Base-by-base conservation (phyloP, 2,329 filamentous ascomycete genomes). In the Zarea fungicola region DNA sequence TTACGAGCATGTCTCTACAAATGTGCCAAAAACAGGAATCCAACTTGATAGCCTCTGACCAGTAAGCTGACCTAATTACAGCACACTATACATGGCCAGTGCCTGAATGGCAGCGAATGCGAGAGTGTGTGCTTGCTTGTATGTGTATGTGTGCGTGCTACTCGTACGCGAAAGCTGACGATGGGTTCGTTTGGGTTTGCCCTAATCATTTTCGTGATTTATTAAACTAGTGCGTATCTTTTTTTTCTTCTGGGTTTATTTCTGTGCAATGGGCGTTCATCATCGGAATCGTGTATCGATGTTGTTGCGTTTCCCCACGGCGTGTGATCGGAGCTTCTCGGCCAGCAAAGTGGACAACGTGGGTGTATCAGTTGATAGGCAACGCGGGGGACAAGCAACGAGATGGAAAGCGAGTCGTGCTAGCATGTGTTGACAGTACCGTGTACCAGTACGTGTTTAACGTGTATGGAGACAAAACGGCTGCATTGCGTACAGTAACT, bases 311-410 rank as follows among this genome's bases (percentile, higher is more conserved):
- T 22, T 16, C 25, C 22, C 44, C 32, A 23, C 41, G 26, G 13
- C 36, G 49, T 40, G 42, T 16, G 18, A 51, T 56, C 53, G 54
- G 59, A 50, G 52, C 55, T 49, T 56, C 48, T 55, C 56, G 57
- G 56, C 59, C 58, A 59, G 41, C 53, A 40, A 40, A 42, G 37
- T 51, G 39, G 42, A 52, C 52, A 61, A 60, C 58, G 57, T 60
- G 58, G 54, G 36, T 46, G 42, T 31, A 22, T 22, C 37, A 25
- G 44, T 42, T 46, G 44, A 47, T 32, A 18, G 31, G 31, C 41
- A 48, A 42, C 45, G 45, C 23, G 45, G 45, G 45, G 37, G 19
- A 8, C 7, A 36, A 23, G 11, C 18, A n/a, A n/a, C 1, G 19
- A 32, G 29, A 26, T 26, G 31, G 23, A 49, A 48, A 39, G 42